Conservation (phyloP, 1,284 basidiomycete species). For the Cryptococcus neoformans region DNA sequence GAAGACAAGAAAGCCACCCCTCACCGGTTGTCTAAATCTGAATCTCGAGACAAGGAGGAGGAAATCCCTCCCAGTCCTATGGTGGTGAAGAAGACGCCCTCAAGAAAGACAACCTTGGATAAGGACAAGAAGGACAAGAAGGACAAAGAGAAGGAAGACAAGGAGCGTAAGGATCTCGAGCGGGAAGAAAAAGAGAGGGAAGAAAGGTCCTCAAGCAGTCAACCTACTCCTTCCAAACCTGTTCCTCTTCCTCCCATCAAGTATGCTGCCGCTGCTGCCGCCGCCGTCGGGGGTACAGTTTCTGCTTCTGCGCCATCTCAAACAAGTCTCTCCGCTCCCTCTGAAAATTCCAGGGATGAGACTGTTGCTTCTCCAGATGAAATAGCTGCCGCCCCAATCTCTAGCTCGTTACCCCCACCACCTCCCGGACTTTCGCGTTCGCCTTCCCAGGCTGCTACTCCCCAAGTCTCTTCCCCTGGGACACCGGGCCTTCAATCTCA, state of each 20-base stretch:
- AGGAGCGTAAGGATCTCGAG: neutral
- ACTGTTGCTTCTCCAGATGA: constrained; percentile 6
- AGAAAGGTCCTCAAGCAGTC: constrained; percentile 1
- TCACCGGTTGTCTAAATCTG: neutral
- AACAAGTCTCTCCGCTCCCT: constrained; percentile 45
- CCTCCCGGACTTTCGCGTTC: constrained; percentile 52
- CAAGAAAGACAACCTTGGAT: constrained; percentile 29
- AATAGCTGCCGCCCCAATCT: neutral
- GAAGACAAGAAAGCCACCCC: constrained; percentile 31
- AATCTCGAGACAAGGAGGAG: neutral
- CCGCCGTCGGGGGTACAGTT: constrained; percentile 58
- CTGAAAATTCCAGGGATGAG: constrained; percentile 47
- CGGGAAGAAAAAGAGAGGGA: constrained; percentile 9
- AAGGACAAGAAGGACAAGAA: constrained; percentile 1
- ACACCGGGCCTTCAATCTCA: neutral
- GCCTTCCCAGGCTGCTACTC: neutral
- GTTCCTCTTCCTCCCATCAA: constrained; percentile 69
- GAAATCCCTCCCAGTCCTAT: constrained; percentile 38
- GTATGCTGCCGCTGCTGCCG: constrained; percentile 88
- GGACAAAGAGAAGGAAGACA: neutral
- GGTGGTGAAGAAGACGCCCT: constrained; percentile 29
- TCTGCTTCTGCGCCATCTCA: constrained; percentile 25
- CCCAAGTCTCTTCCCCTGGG: neutral
- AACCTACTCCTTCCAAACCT: constrained; percentile 42
- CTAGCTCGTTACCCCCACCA: constrained; percentile 35